These are phyloP conservation scores for Handroanthus guayacan DNA, from an alignment of 257 asterid genomes.

Conservation along the genomic window DNA sequence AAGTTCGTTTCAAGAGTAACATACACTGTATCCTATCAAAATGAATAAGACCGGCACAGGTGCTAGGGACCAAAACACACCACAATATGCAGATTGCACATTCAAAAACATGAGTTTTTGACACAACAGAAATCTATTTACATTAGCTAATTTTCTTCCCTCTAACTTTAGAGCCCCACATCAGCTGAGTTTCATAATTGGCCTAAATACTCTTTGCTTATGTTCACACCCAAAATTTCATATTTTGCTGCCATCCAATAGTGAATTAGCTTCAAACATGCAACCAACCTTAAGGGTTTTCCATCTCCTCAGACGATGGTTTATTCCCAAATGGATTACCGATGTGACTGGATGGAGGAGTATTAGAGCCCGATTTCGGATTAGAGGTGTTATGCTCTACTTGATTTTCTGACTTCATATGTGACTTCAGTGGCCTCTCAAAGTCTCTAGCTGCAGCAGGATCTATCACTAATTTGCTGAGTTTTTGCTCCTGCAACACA, in stretches of 20 bases:
- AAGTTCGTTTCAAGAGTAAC: not conserved
- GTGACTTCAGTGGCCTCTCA: conserved; percentile 76
- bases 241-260: not conserved
- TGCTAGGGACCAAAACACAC: conserved; percentile 6
- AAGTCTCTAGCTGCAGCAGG: conserved; percentile 81
- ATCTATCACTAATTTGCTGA: conserved; percentile 75
- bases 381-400: conserved; percentile 51
- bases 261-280: conserved; percentile 10
- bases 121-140: conserved; percentile 35
- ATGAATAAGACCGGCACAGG: not conserved
- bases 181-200: conserved; percentile 6
- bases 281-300: conserved; percentile 40
- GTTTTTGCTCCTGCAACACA: conserved; percentile 81
- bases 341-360: conserved; percentile 49
- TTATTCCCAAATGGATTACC: conserved; percentile 45
- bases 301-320: conserved; percentile 53
- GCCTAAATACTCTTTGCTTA: conserved; percentile 7
- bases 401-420: conserved; percentile 61
- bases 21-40: not conserved
- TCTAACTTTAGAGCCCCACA: conserved; percentile 26
- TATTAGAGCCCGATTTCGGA: conserved; percentile 48
- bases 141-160: conserved; percentile 26
- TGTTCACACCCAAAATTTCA: conserved; percentile 13
- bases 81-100: conserved; percentile 22
- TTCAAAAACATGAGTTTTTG: not conserved